Evolutionary conservation across 2,329 filamentous ascomycete species (phyloP).

Genomic region (Alternaria tenuissima): DNA sequence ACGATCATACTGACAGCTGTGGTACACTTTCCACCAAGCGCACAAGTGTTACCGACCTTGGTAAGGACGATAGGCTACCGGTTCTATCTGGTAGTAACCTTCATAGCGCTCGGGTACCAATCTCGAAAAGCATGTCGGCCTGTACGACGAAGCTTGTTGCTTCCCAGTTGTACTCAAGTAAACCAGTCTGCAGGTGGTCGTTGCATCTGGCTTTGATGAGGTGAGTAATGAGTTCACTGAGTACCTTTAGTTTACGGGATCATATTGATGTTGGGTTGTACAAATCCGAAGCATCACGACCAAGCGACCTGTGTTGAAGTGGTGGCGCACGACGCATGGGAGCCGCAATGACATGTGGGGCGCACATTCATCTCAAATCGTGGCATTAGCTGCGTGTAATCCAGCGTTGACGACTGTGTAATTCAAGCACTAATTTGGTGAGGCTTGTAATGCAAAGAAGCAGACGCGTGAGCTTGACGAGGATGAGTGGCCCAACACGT

Average conservation of each 20-base stretch:
- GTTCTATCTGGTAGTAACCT: background rate
- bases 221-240: background rate
- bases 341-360: background rate
- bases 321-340: background rate
- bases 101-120: background rate
- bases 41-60: background rate
- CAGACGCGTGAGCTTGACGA: too few species aligned
- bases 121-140: background rate
- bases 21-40: background rate
- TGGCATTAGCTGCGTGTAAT: background rate
- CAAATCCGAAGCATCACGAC: too few species aligned
- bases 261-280: too few species aligned
- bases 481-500: slow-evolving; percentile 19
- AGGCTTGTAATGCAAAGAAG: too few species aligned
- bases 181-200: background rate
- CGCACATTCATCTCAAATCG: background rate
- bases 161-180: background rate
- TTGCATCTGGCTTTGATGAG: background rate
- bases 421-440: background rate
- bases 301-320: background rate
- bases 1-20: background rate
- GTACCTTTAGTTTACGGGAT: background rate
- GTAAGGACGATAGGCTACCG: background rate
- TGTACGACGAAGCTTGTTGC: background rate
- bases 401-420: background rate